These are phyloP conservation scores for Diplocarpon mali DNA, from an alignment of 2,329 filamentous ascomycete genomes.

Conservation along the genomic window DNA sequence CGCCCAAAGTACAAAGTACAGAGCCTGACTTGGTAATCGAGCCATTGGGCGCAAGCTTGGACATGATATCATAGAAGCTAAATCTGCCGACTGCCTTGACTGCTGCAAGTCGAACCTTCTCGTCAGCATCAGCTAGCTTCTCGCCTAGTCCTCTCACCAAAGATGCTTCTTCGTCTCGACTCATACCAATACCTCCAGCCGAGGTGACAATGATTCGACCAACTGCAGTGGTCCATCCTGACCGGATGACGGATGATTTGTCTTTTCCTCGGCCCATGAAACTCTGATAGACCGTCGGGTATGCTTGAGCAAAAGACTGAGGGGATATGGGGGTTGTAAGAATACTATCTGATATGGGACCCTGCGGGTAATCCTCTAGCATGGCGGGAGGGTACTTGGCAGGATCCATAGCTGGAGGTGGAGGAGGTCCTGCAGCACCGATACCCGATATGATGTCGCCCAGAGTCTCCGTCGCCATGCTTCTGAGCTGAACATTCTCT, in stretches of 20 bases:
- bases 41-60: conserved; percentile 68
- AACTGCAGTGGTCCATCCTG: conserved; percentile 74
- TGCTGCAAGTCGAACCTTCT: conserved; percentile 83
- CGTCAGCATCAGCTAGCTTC: conserved; percentile 78
- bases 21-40: conserved; percentile 67
- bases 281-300: conserved; percentile 66
- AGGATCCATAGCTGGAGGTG: conserved; percentile 62
- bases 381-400: conserved; percentile 72
- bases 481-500: conserved; percentile 76
- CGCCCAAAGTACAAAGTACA: conserved; percentile 69
- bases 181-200: conserved; percentile 79
- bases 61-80: conserved; percentile 66
- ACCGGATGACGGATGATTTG: conserved; percentile 70
- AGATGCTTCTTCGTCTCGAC: conserved; percentile 65
- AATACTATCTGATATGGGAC: conserved; percentile 44
- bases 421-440: conserved; percentile 77
- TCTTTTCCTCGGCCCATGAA: conserved; percentile 82
- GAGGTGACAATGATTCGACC: conserved; percentile 85
- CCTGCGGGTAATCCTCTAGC: conserved; percentile 45
- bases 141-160: conserved; percentile 66
- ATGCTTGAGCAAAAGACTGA: conserved; percentile 78
- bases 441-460: conserved; percentile 93
- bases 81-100: conserved; percentile 76
- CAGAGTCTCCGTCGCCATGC: conserved; percentile 84
- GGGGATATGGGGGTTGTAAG: conserved; percentile 77